Evolutionary conservation across 768 basidiomycete genomes (phyloP), one percentile per base, ranked within the genome.

Genomic region (Rhodosporidiobolus odoratus): DNA sequence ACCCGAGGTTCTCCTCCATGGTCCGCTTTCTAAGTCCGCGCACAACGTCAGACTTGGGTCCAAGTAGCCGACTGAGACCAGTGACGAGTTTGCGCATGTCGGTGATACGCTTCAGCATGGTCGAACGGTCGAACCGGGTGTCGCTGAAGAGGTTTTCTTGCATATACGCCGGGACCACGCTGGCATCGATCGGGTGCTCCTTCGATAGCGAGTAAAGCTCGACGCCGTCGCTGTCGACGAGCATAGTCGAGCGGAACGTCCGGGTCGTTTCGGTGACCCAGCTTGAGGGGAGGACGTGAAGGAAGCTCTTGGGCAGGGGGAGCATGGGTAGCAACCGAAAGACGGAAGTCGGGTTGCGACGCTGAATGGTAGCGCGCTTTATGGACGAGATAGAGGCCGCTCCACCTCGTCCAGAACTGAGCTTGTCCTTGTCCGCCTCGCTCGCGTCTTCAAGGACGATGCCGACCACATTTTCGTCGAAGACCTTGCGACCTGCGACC

Each of bases 11-110:
- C 78, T 84, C 62, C 84, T 79, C 78, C 57, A 66, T 79, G 2
- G 91, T 82, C 25, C 93, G 82, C 79, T 95, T 94, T 75, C 86
- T 82, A 65, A 94, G 82, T 75, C 89, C 87, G 4, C 87, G 84
- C 40, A 94, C 83, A 12, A 97, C 89, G 78, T 93, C 89, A 9
- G 85, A 86, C 80, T 96, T 96, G 30, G 88, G 84, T 0, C 86
- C 88, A 41, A 96, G 81, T 53, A 94, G 80, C 38, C 92, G 83
- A 25, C 85, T 84, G 41, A 95, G 79, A 4, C 89, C 88, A 2
- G 90, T 92, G 45, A 93, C 89, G 16, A 93, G 82, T 71, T 87
- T 83, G 72, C 91, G 83, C 65, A 88, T 86, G 68, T 86, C 84
- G 3, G 91, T 90, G 83, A 96, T 92, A 25, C 90, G 85, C 43